Conservation (phyloP, 2,329 filamentous ascomycete genomes). For the Penicillium sp. region DNA sequence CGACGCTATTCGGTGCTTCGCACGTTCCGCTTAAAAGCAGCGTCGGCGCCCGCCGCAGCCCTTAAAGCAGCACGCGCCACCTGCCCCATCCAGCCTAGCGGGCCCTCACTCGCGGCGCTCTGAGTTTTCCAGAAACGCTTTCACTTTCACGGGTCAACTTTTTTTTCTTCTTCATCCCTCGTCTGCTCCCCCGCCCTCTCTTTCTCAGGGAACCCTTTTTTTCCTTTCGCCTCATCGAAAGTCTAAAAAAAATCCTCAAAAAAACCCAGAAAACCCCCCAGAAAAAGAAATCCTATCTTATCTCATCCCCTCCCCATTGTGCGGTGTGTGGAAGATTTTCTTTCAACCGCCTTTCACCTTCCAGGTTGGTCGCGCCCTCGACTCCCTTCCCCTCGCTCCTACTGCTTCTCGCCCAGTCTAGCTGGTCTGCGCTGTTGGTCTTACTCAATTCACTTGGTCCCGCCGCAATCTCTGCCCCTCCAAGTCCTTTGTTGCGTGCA, state of each 20-base stretch:
- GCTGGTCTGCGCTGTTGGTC: not conserved
- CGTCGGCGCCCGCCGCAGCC: no score
- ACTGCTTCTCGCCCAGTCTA: not conserved
- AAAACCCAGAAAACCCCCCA: conserved; percentile 43
- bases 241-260: conserved; percentile 32
- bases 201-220: conserved; percentile 30
- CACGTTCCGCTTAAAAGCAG: no score
- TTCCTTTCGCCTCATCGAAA: conserved; percentile 36
- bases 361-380: conserved; percentile 21
- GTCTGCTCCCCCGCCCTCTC: conserved; percentile 23
- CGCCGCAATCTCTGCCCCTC: not conserved
- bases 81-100: conserved; percentile 26
- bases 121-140: conserved; percentile 36
- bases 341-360: conserved; percentile 27
- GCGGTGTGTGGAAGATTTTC: conserved; percentile 33
- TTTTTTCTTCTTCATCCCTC: conserved; percentile 28
- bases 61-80: conserved; percentile 16
- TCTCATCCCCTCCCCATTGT: conserved; percentile 30
- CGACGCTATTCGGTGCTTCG: no score
- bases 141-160: conserved; percentile 27
- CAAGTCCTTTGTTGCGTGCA: conserved; percentile 18
- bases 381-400: conserved; percentile 5
- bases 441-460: not conserved
- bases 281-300: conserved; percentile 35
- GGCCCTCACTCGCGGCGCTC: conserved; percentile 21